phyloP scores from a whole-genome alignment of 2,329 filamentous ascomycete genomes.

The Calycina herbarum region DNA sequence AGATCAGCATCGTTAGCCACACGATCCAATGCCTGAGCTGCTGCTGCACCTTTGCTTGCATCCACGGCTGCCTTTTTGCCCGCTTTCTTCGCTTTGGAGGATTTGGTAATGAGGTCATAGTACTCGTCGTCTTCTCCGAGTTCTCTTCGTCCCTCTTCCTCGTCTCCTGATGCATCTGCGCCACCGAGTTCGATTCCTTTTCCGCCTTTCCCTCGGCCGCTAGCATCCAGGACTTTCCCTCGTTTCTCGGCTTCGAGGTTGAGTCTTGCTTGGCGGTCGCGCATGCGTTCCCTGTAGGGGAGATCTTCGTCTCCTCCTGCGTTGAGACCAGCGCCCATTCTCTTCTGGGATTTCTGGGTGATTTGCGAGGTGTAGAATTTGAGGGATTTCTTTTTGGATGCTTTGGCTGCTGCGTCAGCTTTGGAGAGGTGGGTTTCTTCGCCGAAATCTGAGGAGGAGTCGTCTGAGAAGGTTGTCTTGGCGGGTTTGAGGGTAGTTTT shows the following conservation, averaged over 20 bases:
- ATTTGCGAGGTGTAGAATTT: constrained; percentile 99
- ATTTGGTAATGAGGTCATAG: constrained; percentile 81
- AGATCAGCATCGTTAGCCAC: constrained; percentile 63
- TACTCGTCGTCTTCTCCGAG: constrained; percentile 67
- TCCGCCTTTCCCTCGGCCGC: constrained; percentile 53
- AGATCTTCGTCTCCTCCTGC: constrained; percentile 80
- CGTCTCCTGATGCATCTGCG: constrained; percentile 43
- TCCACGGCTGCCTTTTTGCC: constrained; percentile 65
- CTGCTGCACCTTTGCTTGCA: constrained; percentile 59
- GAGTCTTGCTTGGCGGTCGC: constrained; percentile 81
- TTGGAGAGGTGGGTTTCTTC: constrained; percentile 76
- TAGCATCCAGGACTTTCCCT: constrained; percentile 64
- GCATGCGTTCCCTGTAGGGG: constrained; percentile 84
- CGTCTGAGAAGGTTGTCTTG: constrained; percentile 47
- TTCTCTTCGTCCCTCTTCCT: constrained; percentile 45
- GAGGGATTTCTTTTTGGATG: constrained; percentile 83
- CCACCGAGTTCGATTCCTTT: constrained; percentile 63
- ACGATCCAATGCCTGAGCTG: constrained; percentile 59
- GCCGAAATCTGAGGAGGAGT: constrained; percentile 74
- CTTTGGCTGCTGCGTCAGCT: constrained; percentile 78
- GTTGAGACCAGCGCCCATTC: constrained; percentile 69
- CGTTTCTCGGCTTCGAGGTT: constrained; percentile 86
- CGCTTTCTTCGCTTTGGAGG: constrained; percentile 38
- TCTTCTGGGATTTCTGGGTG: constrained; percentile 88
- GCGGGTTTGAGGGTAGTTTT: constrained; percentile 39